These are phyloP conservation scores for Schizopora paradoxa DNA, from an alignment of 1,284 basidiomycete genomes.

Conservation along the genomic window DNA sequence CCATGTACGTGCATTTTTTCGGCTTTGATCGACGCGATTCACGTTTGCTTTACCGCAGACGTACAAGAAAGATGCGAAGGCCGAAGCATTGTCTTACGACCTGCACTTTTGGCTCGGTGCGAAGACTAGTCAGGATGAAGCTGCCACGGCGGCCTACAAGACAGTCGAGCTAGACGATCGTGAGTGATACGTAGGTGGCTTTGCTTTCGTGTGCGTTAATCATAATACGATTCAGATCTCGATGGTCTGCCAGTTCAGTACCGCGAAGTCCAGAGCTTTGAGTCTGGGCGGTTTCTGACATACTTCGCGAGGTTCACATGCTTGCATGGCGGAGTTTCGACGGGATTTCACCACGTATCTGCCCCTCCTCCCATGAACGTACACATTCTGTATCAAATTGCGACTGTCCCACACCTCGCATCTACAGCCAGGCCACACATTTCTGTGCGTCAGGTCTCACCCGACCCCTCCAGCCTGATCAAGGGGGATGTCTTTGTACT, in stretches of 20 bases:
- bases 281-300: conserved; percentile 52
- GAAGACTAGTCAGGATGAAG: conserved; percentile 57
- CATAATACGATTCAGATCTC: conserved; percentile 34
- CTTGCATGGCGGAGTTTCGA: conserved; percentile 25
- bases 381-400: conserved; percentile 44
- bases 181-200: conserved; percentile 30
- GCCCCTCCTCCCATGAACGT: conserved; percentile 35
- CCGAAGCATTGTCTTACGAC: conserved; percentile 46
- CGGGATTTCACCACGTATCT: conserved; percentile 27
- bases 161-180: conserved; percentile 64
- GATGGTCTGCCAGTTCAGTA: conserved; percentile 52
- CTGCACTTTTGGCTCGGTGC: conserved; percentile 64
- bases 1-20: conserved; percentile 35
- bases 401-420: conserved; percentile 23
- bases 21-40: background rate
- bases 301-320: conserved; percentile 31
- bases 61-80: conserved; percentile 47
- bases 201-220: background rate
- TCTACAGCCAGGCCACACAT: conserved; percentile 29
- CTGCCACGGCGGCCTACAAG: conserved; percentile 62
- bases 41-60: conserved; percentile 30
- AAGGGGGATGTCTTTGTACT: conserved; percentile 54
- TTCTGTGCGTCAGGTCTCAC: conserved; percentile 44
- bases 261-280: conserved; percentile 54
- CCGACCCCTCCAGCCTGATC: conserved; percentile 40